phyloP scores from a whole-genome alignment of 352 stramenopile genomes.

The Pythium phragmiticola region DNA sequence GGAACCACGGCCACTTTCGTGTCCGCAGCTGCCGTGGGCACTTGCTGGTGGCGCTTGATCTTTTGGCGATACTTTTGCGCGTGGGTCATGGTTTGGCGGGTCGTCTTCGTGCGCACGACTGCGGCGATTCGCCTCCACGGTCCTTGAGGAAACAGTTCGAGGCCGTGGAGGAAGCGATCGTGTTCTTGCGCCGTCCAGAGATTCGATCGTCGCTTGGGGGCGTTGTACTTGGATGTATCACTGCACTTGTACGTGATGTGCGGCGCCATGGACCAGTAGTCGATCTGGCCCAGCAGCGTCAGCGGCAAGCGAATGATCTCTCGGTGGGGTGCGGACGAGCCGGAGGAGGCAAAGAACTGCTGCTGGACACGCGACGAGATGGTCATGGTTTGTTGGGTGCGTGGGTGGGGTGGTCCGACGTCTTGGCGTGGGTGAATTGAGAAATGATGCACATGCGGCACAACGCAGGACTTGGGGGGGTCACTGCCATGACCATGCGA shows the following conservation, averaged over 20 bases:
- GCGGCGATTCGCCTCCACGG: slow-evolving; percentile 1
- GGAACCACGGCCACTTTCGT: too few species aligned
- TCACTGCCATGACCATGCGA: too few species aligned
- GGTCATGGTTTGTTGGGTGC: slow-evolving; percentile 1
- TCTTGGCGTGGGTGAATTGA: neutral
- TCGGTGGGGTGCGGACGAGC: neutral
- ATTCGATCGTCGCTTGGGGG: slow-evolving; percentile 2
- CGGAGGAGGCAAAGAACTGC: slow-evolving; percentile 5
- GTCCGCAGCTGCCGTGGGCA: neutral
- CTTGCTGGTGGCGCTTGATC: slow-evolving; percentile 14
- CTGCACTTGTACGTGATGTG: neutral
- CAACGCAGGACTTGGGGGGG: too few species aligned
- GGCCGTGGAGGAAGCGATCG: slow-evolving; percentile 10
- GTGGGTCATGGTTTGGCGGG: slow-evolving; percentile 59
- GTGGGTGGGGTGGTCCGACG: neutral
- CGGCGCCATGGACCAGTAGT: slow-evolving; percentile 8
- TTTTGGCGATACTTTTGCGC: slow-evolving; percentile 50
- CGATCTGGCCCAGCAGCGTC: slow-evolving; percentile 4
- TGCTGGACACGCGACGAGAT: slow-evolving; percentile 12
- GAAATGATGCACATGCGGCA: neutral
- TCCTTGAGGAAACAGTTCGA: slow-evolving; percentile 8
- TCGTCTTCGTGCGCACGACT: slow-evolving; percentile 47
- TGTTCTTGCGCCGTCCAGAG: slow-evolving; percentile 11
- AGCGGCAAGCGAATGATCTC: slow-evolving; percentile 10
- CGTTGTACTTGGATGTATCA: neutral